Conservation (phyloP, 441 rosid genomes). For the Omphalea diandra region DNA sequence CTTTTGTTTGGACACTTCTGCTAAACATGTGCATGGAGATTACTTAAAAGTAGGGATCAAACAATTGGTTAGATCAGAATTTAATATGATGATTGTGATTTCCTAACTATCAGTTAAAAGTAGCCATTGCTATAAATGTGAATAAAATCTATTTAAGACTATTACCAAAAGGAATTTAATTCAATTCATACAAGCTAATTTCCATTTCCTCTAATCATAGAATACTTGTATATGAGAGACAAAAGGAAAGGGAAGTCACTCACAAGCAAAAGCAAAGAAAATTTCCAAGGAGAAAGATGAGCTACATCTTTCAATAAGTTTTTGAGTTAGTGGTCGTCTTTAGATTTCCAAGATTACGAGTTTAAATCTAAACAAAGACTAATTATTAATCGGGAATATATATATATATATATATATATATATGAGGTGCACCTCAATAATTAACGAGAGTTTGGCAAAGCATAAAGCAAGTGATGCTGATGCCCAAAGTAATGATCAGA, state of each 20-base stretch:
- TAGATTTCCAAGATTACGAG: too few species aligned
- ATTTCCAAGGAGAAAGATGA: slow-evolving; percentile 25
- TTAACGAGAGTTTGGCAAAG: slow-evolving; percentile 33
- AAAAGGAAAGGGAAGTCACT: slow-evolving; percentile 18
- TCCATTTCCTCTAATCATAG: background rate
- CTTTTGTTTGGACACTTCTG: slow-evolving; percentile 15
- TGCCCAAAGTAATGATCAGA: slow-evolving; percentile 42
- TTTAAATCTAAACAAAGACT: too few species aligned
- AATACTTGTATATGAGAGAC: background rate
- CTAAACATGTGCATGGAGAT: slow-evolving; percentile 11
- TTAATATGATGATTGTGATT: slow-evolving; percentile 12
- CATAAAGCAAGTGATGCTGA: slow-evolving; percentile 45
- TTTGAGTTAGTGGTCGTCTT: too few species aligned
- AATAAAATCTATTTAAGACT: too few species aligned
- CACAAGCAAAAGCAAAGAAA: slow-evolving; percentile 23
- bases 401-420: slow-evolving; percentile 17
- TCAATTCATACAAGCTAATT: too few species aligned
- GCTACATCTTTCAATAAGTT: too few species aligned
- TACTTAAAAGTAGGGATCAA: background rate
- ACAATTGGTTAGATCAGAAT: background rate
- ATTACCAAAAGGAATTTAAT: too few species aligned
- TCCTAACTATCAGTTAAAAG: background rate
- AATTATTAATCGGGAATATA: too few species aligned
- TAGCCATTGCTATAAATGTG: too few species aligned
- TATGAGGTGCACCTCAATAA: slow-evolving; percentile 47